Evolutionary conservation across 305 asterid genomes (phyloP), one percentile per base, ranked within the genome.

Genomic region (Fraxinus dipetala): DNA sequence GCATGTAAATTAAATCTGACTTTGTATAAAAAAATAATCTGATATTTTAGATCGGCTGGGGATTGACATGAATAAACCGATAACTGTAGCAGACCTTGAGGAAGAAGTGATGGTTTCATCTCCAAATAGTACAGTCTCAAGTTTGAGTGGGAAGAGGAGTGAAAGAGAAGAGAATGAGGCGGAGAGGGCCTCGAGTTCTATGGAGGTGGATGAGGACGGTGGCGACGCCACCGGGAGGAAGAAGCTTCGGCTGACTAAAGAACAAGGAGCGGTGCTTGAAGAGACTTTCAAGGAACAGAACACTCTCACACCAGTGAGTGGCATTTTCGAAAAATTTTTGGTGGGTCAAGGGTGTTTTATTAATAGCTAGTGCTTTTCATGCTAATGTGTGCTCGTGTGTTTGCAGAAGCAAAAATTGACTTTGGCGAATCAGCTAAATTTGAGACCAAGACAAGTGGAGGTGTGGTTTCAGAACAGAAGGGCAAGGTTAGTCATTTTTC

Each of bases 401-500:
- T 24, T 82, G 84, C 94, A 95, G 99, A 95, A 94, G 91, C 97
- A 96, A 87, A 96, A 96, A 78, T 81, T 90, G 91, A 98, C 95
- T 34, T 75, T 96, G 87, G 93, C 98, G 34, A 92, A 88, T 82
- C 95, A 91, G 92, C 90, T 94, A 31, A 91, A 90, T 84, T 93
- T 96, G 59, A 88, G 93, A 92, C 91, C 97, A 2, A 89, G 99
- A 78, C 99, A 96, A 79, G 99, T 96, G 83, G 98, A 96, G 89
- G 99, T 96, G 75, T 96, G 99, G 99, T 94, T 96, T 80, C 98
- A 96, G 88, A 96, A 96, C 87, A 86, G 98, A 82, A 93, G 98
- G 93, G 99, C 99, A 78, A 93, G 99, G 99, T 96, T 26, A 59
- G 96, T 89, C 18, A 80, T 86, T 85, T 75, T 3, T 2, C 30